A percentile compares a stretch with the other conserved stretches of the same genome.
Evolutionary conservation across 805 yeast species (phyloP).

Genomic region (Kluyveromyces siamensis): DNA sequence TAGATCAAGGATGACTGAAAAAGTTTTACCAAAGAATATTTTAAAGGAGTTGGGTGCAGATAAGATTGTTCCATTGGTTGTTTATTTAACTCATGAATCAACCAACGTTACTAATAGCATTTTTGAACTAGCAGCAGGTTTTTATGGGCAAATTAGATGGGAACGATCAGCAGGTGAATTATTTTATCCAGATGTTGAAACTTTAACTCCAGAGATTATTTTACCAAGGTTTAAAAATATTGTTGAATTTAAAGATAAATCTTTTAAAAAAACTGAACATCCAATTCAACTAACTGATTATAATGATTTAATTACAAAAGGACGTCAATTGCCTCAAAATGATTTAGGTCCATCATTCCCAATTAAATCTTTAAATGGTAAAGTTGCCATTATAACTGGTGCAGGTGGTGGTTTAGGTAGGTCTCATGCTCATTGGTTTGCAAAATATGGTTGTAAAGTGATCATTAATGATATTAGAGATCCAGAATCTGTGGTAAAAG

Average conservation of each 20-base stretch:
- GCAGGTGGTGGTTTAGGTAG: constrained; percentile 93
- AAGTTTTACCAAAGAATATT: constrained; percentile 75
- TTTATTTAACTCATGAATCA: constrained; percentile 64
- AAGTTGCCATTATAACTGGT: constrained; percentile 89
- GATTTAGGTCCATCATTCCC: constrained; percentile 37
- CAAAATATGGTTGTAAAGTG: constrained; percentile 88
- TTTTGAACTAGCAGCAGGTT: constrained; percentile 92
- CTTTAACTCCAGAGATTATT: constrained; percentile 80
- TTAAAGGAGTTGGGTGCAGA: constrained; percentile 77
- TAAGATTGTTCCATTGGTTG: constrained; percentile 85
- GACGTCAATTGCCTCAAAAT: constrained; percentile 42
- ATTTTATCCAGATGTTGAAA: constrained; percentile 60
- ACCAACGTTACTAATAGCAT: constrained; percentile 61
- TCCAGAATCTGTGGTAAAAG: constrained; percentile 65
- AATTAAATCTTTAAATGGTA: constrained; percentile 55
- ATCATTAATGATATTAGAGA: constrained; percentile 85
- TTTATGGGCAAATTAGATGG: constrained; percentile 88
- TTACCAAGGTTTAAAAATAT: constrained; percentile 57
- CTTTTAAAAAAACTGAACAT: constrained; percentile 48
- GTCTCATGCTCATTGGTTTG: constrained; percentile 78
- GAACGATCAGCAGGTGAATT: constrained; percentile 82
- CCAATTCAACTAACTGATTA: constrained; percentile 73
- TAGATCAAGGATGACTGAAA: constrained; percentile 92
- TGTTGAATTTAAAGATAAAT: constrained; percentile 48
- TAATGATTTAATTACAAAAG: constrained; percentile 44